Percentiles rank a stretch among this genome's conserved stretches.
Evolutionary conservation across 192 early-diverging fungal genomes (phyloP).

Genomic region (Cladochytrium replicatum): DNA sequence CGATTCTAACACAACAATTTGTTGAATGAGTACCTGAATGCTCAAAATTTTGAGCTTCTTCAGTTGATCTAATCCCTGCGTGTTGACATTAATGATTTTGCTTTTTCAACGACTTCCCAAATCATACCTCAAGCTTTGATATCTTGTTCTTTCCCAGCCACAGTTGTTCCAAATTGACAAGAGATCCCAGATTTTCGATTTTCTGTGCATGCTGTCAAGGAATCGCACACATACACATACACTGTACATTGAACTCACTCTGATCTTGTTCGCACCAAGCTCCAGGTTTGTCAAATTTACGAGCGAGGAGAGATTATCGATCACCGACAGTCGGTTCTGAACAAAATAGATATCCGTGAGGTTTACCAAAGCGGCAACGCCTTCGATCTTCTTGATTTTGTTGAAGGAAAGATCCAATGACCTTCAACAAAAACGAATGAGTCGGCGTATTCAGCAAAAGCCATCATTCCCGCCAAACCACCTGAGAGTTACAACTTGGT

Average conservation of each 20-base stretch:
- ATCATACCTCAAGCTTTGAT: constrained; percentile 55
- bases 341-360: constrained; percentile 81
- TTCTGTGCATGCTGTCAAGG: constrained; percentile 26
- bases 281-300: constrained; percentile 73
- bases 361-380: constrained; percentile 47
- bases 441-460: no score
- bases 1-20: constrained; percentile 54
- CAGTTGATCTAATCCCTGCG: constrained; percentile 53
- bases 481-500: constrained; percentile 47
- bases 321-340: constrained; percentile 80
- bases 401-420: constrained; percentile 92
- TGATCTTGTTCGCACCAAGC: constrained; percentile 89
- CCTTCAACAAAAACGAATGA: no score
- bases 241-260: no score
- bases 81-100: constrained; percentile 28
- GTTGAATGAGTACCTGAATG: constrained; percentile 23
- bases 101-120: not conserved
- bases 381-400: constrained; percentile 74
- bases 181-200: constrained; percentile 71
- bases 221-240: no score
- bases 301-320: constrained; percentile 63
- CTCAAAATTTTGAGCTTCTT: constrained; percentile 37
- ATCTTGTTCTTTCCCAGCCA: constrained; percentile 99
- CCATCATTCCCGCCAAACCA: no score
- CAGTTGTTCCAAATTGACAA: constrained; percentile 77